phyloP scores from a whole-genome alignment of 495 filamentous ascomycete genomes.

The Daldinia childiae region DNA sequence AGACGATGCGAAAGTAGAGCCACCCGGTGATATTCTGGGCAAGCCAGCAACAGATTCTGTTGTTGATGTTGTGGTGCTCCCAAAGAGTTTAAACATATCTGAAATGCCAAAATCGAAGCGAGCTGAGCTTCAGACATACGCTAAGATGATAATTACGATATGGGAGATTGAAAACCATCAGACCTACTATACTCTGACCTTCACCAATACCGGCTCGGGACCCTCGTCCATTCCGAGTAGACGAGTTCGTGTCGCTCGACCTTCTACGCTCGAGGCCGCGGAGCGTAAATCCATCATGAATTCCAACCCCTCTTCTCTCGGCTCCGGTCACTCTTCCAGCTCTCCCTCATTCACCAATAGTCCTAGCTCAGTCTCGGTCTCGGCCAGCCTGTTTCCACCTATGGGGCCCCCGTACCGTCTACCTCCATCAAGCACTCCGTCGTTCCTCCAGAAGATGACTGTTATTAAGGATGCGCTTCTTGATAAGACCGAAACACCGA shows the following conservation, averaged over 20 bases:
- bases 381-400: slow-evolving; percentile 64
- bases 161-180: slow-evolving; percentile 66
- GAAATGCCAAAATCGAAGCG: slow-evolving; percentile 47
- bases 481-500: slow-evolving; percentile 71
- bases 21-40: slow-evolving; percentile 10
- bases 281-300: slow-evolving; percentile 48
- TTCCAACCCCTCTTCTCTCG: slow-evolving; percentile 55
- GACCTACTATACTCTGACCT: slow-evolving; percentile 72
- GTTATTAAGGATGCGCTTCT: slow-evolving; percentile 76
- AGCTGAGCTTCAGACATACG: slow-evolving; percentile 55
- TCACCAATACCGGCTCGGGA: slow-evolving; percentile 60
- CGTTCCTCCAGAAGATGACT: slow-evolving; percentile 69
- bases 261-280: slow-evolving; percentile 48
- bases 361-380: slow-evolving; percentile 53
- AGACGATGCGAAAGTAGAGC: slow-evolving; percentile 8
- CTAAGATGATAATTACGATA: slow-evolving; percentile 73
- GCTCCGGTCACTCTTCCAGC: slow-evolving; percentile 52
- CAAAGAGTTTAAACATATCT: slow-evolving; percentile 37
- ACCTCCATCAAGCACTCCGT: slow-evolving; percentile 60
- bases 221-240: slow-evolving; percentile 36
- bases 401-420: slow-evolving; percentile 64
- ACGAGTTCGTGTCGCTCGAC: slow-evolving; percentile 43
- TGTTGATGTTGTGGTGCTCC: slow-evolving; percentile 66
- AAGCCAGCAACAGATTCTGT: slow-evolving; percentile 56
- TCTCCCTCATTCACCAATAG: slow-evolving; percentile 52